Evolutionary conservation across 805 yeast species (phyloP), one percentile per base, ranked within the genome.

Genomic region (Hanseniaspora vineae): DNA sequence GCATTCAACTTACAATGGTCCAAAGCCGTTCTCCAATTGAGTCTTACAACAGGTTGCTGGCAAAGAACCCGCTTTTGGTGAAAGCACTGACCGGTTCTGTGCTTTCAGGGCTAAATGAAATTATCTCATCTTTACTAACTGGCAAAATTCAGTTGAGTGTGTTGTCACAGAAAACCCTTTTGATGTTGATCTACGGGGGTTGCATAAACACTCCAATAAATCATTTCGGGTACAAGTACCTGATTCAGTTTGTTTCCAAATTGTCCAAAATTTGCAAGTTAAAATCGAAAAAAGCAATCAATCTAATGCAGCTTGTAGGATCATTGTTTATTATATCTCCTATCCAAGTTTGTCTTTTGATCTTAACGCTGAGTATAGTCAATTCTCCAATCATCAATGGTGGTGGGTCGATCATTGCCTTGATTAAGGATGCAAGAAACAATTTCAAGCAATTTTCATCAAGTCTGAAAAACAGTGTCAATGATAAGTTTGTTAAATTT

Each of bases 121-220:
- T 56, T 42, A 46, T 54, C 4, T 40, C 43, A 3, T 20, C 43
- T 15, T 23, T 45, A 12, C 44, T 23, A 17, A 32, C 23, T 6
- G 19, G 20, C 14, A 35, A 12, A 14, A 13, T 35, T 42, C 17
- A 40, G 49, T 9, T 44, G 40, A 10, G 49, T 44, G 40, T 49
- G 51, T 32, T 45, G 46, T 44, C 49, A 23, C 42, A 44, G 17
- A 53, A 52, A 37, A 35, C 53, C 17, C 44, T 55, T 13, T 35
- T 49, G 10, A 54, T 56, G 59, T 46, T 52, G 20, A 48, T 55
- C 44, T 56, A 54, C 42, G 59, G 59, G 4, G 59, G 56, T 14
- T 39, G 50, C 6, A 49, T 56, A 23, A 56, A 54, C 45, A 56
- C 59, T 11, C 56, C 59, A n/a, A 53, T 56, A 35, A 56, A 53